Conservation (phyloP, 108 stramenopile genomes). For the Skeletonema marinoi region DNA sequence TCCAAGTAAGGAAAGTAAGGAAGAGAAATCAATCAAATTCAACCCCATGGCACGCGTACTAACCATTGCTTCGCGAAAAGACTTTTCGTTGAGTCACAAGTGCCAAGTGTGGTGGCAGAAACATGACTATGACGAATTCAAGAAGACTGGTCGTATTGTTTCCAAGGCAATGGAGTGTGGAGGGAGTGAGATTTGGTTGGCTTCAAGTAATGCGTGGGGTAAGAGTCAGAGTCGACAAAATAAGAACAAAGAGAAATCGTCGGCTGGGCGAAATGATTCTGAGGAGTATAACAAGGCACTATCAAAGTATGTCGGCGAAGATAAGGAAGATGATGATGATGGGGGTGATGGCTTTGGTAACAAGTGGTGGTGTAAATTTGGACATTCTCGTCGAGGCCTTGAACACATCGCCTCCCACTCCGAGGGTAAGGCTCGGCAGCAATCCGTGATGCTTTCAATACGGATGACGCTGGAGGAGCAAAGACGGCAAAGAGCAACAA, state of each 20-base stretch:
- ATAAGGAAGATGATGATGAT: constrained; percentile 5
- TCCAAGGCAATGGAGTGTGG: constrained; percentile 87
- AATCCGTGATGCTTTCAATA: constrained; percentile 67
- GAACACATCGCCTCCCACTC: constrained; percentile 85
- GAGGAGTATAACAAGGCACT: constrained; percentile 30
- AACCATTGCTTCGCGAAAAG: constrained; percentile 69
- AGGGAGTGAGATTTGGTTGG: constrained; percentile 87
- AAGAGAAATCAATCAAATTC: constrained; percentile 53
- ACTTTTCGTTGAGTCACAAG: constrained; percentile 68
- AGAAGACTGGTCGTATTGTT: constrained; percentile 87
- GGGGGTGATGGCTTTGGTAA: constrained; percentile 14
- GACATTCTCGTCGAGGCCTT: constrained; percentile 85
- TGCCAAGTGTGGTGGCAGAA: constrained; percentile 84
- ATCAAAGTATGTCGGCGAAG: constrained; percentile 22
- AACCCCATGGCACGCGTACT: constrained; percentile 86
- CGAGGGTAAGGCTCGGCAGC: constrained; percentile 80
- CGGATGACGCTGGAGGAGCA: constrained; percentile 78
- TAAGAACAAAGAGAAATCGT: neutral
- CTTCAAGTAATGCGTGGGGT: constrained; percentile 71
- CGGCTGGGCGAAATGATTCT: neutral
- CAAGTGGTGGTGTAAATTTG: constrained; percentile 90
- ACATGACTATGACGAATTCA: constrained; percentile 83
- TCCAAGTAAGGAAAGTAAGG: constrained; percentile 13
- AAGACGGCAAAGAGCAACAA: constrained; percentile 59
- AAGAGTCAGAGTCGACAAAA: constrained; percentile 16